phyloP scores from a whole-genome alignment of 192 early-diverging fungal genomes.

The Coemansia sp. region DNA sequence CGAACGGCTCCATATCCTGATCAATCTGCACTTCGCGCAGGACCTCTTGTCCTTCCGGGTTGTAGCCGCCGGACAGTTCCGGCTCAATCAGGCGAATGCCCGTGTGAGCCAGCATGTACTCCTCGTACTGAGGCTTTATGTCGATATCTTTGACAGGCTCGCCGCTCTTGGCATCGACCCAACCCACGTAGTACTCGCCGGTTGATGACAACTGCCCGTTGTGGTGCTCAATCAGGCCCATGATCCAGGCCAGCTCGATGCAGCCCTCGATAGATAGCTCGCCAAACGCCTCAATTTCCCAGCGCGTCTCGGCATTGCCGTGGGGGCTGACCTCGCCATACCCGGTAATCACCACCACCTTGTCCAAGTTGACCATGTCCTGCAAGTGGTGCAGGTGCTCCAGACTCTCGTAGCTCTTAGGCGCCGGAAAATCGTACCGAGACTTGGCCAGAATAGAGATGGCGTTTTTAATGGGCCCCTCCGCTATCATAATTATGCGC shows the following conservation, averaged over 20 bases:
- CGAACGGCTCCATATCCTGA: conserved; percentile 79
- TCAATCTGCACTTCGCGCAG: conserved; percentile 82
- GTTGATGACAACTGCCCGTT: conserved; percentile 33
- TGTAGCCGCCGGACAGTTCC: conserved; percentile 72
- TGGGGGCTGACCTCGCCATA: conserved; percentile 87
- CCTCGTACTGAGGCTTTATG: conserved; percentile 83
- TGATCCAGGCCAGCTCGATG: conserved; percentile 95
- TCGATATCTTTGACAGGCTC: conserved; percentile 83
- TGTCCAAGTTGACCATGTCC: conserved; percentile 2
- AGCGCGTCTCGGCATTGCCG: conserved; percentile 83
- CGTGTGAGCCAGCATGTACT: conserved; percentile 74
- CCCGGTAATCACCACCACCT: conserved; percentile 13
- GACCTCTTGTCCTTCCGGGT: conserved; percentile 76
- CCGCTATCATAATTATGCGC: not conserved
- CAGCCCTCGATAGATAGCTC: conserved; percentile 49
- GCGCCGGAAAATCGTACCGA: conserved; percentile 76
- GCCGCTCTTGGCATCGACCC: conserved; percentile 78
- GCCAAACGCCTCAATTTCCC: conserved; percentile 91
- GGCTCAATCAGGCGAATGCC: conserved; percentile 54
- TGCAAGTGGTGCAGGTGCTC: conserved; percentile 44
- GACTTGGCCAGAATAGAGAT: conserved; percentile 74
- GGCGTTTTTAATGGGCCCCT: too few relatives aligned
- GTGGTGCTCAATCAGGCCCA: conserved; percentile 87
- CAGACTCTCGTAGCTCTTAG: conserved; percentile 59
- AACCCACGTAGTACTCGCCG: conserved; percentile 50